Percentiles rank a stretch among this genome's conserved stretches.
These are phyloP conservation scores for Tolypocladium cylindrosporum DNA, from an alignment of 2,329 filamentous ascomycete genomes.

Conservation along the genomic window DNA sequence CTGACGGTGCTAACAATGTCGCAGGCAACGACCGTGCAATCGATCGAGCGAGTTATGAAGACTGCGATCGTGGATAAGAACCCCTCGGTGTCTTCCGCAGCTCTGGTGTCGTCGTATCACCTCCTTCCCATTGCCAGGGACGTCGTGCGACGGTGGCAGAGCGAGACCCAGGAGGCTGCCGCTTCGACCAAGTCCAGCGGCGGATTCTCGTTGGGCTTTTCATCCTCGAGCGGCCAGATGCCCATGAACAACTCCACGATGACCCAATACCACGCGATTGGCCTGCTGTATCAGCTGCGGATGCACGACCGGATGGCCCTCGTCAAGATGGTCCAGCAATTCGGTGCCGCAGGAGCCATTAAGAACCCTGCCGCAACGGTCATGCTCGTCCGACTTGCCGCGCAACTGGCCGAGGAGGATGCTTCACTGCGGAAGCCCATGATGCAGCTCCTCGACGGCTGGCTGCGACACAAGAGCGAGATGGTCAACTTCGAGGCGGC, in stretches of 20 bases:
- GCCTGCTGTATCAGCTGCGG: slow-evolving; percentile 94
- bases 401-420: slow-evolving; percentile 91
- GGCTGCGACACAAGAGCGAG: slow-evolving; percentile 96
- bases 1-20: slow-evolving; percentile 13
- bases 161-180: slow-evolving; percentile 94
- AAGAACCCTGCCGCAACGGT: slow-evolving; percentile 92
- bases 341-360: slow-evolving; percentile 79
- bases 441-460: slow-evolving; percentile 93
- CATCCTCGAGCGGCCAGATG: slow-evolving; percentile 62
- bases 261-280: slow-evolving; percentile 98
- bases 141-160: slow-evolving; percentile 95
- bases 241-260: slow-evolving; percentile 92
- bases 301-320: slow-evolving; percentile 95
- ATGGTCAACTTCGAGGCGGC: slow-evolving; percentile 99
- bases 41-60: slow-evolving; percentile 97
- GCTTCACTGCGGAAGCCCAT: slow-evolving; percentile 82
- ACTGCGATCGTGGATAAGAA: slow-evolving; percentile 99
- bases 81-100: slow-evolving; percentile 91
- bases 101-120: slow-evolving; percentile 93
- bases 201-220: slow-evolving; percentile 86
- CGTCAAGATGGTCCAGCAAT: slow-evolving; percentile 99
- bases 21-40: slow-evolving; percentile 87
- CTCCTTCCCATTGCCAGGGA: slow-evolving; percentile 92
- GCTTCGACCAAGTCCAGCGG: slow-evolving; percentile 80
- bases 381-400: slow-evolving; percentile 84